Conservation (phyloP, 2,329 filamentous ascomycete genomes). For the Fusarium mexicanum region DNA sequence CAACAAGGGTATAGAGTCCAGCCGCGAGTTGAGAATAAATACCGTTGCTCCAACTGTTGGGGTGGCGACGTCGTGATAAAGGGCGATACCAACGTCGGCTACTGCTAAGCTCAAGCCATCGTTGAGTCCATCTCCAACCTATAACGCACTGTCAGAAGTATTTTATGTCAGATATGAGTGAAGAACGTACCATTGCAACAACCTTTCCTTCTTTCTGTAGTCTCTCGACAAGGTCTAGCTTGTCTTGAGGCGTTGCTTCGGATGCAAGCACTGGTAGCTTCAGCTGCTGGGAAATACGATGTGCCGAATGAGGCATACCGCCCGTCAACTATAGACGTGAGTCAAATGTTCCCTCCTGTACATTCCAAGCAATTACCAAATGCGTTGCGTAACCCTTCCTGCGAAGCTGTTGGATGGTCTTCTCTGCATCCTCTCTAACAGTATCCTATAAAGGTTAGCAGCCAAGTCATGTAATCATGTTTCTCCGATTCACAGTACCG, state of each 20-base stretch:
- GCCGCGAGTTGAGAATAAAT: neutral
- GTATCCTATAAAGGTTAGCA: neutral
- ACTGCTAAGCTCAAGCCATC: neutral
- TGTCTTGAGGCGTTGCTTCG: neutral
- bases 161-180: accelerated
- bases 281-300: neutral
- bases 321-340: neutral
- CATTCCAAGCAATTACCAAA: neutral
- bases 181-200: neutral
- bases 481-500: neutral
- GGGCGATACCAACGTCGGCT: neutral
- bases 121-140: neutral
- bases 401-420: neutral
- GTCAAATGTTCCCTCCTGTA: accelerated
- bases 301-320: neutral
- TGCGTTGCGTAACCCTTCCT: neutral
- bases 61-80: neutral
- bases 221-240: neutral
- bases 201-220: neutral
- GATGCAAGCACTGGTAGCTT: neutral
- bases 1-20: neutral
- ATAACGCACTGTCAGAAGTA: neutral
- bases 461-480: too few species aligned
- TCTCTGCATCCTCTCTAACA: neutral
- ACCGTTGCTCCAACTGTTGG: neutral